phyloP scores from a whole-genome alignment of 306 rosid species.

The Acmispon strigosus region DNA sequence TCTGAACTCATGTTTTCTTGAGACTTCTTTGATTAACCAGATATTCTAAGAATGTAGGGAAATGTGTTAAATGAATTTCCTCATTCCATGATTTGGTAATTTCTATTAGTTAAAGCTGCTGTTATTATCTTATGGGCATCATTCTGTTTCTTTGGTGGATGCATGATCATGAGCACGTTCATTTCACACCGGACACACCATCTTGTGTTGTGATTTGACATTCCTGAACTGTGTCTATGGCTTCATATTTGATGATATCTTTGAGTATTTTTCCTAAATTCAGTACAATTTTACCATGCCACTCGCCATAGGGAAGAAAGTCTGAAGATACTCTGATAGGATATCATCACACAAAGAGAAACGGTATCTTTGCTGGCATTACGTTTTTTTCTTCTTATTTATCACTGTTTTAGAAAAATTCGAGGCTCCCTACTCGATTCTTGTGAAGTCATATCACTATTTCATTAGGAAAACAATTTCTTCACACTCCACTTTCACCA shows the following conservation, averaged over 20 bases:
- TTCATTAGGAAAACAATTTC: no score
- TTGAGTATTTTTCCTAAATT: no score
- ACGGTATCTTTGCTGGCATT: no score
- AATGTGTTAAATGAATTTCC: not conserved
- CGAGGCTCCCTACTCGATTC: no score
- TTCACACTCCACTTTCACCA: no score
- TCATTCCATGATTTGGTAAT: not conserved
- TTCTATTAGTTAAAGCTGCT: not conserved
- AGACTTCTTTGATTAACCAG: not conserved
- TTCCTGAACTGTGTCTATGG: not conserved
- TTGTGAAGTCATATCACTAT: no score
- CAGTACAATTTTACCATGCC: no score
- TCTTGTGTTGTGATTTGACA: not conserved
- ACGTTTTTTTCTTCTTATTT: no score
- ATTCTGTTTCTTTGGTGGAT: not conserved
- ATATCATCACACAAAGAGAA: no score
- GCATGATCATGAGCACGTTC: not conserved
- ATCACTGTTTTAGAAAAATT: no score
- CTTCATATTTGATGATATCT: not conserved
- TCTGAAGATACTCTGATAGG: no score
- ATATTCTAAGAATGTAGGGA: slow-evolving; percentile 1
- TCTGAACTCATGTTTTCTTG: slow-evolving; percentile 3
- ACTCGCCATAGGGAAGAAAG: no score
- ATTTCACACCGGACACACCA: not conserved
- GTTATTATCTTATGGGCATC: not conserved